Percentiles rank a stretch among this genome's conserved stretches.
These are phyloP conservation scores for Salvia rosmarinus DNA, from an alignment of 257 asterid species.

Conservation along the genomic window DNA sequence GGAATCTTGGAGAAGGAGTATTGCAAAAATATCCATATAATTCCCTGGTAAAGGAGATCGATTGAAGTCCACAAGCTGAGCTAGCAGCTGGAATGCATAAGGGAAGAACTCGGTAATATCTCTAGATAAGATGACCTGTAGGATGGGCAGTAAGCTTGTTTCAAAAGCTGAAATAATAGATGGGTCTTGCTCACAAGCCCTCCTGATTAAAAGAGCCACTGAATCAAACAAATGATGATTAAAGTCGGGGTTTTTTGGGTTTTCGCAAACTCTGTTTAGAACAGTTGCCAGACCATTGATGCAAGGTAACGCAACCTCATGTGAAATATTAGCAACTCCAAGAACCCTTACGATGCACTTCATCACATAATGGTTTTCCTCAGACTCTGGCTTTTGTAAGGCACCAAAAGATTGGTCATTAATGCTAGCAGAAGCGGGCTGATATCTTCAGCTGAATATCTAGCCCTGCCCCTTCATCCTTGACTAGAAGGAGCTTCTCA, in stretches of 20 bases:
- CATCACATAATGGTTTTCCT: conserved; percentile 97
- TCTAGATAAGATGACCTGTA: conserved; percentile 65
- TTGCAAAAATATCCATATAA: conserved; percentile 74
- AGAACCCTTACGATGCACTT: conserved; percentile 96
- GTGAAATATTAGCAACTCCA: conserved; percentile 73
- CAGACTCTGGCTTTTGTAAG: conserved; percentile 87
- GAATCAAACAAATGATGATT: conserved; percentile 89
- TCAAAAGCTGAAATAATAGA: conserved; percentile 75
- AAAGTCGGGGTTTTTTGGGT: conserved; percentile 82
- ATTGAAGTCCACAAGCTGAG: conserved; percentile 91
- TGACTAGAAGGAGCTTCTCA: conserved; percentile 82
- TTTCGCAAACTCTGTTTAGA: conserved; percentile 74
- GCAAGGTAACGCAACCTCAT: conserved; percentile 81
- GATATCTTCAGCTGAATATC: conserved; percentile 75
- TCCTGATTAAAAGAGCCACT: conserved; percentile 74
- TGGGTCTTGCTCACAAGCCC: conserved; percentile 79
- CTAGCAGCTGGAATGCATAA: conserved; percentile 87
- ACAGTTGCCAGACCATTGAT: conserved; percentile 68
- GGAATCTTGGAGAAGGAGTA: conserved; percentile 77
- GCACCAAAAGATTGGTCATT: conserved; percentile 82
- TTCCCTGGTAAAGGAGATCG: conserved; percentile 61
- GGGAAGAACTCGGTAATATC: conserved; percentile 89
- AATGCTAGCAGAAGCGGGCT: conserved; percentile 64
- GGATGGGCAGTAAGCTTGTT: conserved; percentile 68
- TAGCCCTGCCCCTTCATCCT: conserved; percentile 74